These are phyloP conservation scores for Exophiala aquamarina DNA, from an alignment of 2,329 filamentous ascomycete genomes.

Conservation along the genomic window DNA sequence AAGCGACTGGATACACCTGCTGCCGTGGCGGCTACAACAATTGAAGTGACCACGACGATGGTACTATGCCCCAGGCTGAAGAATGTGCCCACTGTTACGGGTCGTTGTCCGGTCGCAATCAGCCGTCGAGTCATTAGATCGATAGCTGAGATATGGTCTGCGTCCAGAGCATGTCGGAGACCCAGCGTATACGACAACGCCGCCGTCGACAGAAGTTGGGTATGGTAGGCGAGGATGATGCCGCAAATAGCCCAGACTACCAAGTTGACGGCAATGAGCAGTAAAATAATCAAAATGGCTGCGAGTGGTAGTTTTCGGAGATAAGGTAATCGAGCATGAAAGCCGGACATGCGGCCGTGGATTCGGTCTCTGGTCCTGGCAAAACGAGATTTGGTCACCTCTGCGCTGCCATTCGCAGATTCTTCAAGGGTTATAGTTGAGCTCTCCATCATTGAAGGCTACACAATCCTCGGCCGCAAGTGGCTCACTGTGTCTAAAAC, in stretches of 20 bases:
- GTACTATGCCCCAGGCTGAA: constrained; percentile 94
- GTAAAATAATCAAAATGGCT: constrained; percentile 57
- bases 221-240: constrained; percentile 42
- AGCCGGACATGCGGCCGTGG: constrained; percentile 9
- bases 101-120: constrained; percentile 78
- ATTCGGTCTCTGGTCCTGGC: neutral
- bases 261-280: constrained; percentile 55
- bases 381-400: constrained; percentile 3
- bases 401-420: neutral
- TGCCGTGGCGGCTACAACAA: constrained; percentile 87
- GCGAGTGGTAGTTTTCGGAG: constrained; percentile 57
- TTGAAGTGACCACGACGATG: constrained; percentile 84
- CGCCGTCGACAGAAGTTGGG: constrained; percentile 69
- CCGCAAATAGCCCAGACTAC: constrained; percentile 59
- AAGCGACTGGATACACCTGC: constrained; percentile 80
- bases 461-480: neutral
- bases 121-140: constrained; percentile 92
- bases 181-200: constrained; percentile 86
- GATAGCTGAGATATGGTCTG: constrained; percentile 91
- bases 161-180: constrained; percentile 91
- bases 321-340: constrained; percentile 48
- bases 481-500: too few relatives aligned
- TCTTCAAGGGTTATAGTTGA: neutral
- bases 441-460: constrained; percentile 1
- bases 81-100: constrained; percentile 90